A percentile compares a stretch with the other conserved stretches of the same genome.
phyloP scores from a whole-genome alignment of 352 stramenopile species.

The Globisporangium polare region DNA sequence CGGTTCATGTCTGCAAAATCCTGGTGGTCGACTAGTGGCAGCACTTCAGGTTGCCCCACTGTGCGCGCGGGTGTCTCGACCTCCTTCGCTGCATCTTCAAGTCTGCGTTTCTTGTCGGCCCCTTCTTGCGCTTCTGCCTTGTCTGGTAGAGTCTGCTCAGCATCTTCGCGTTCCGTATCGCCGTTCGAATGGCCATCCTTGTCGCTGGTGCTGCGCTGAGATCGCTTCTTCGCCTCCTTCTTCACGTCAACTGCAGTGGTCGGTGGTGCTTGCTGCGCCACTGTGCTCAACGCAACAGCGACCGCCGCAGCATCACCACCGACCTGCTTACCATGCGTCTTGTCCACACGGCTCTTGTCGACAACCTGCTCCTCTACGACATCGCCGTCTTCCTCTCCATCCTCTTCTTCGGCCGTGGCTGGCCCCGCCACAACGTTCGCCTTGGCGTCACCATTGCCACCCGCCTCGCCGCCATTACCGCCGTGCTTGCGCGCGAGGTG shows the following conservation, averaged over 20 bases:
- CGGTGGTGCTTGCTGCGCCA: background rate
- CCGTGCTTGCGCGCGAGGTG: slow-evolving; percentile 17
- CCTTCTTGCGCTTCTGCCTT: background rate
- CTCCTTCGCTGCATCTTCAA: background rate
- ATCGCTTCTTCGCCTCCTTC: slow-evolving; percentile 3
- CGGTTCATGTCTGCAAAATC: slow-evolving; percentile 56
- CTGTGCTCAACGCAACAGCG: background rate
- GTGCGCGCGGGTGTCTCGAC: background rate
- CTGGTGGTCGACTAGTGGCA: slow-evolving; percentile 31
- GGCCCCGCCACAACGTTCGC: background rate
- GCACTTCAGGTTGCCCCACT: background rate
- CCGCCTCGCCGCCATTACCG: background rate
- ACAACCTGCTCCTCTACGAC: background rate
- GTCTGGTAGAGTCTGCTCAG: background rate
- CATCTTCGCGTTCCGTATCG: background rate
- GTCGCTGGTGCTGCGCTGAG: slow-evolving; percentile 1
- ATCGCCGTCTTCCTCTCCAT: background rate
- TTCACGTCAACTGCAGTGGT: background rate
- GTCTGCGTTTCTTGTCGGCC: slow-evolving; percentile 8
- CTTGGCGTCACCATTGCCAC: background rate
- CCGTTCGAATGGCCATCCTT: background rate
- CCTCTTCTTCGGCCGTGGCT: background rate
- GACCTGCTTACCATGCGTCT: background rate
- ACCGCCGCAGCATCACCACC: background rate
- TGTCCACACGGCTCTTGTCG: background rate